Base-by-base conservation (phyloP, 2,329 filamentous ascomycete species). In the Pestalotiopsis sp. region DNA sequence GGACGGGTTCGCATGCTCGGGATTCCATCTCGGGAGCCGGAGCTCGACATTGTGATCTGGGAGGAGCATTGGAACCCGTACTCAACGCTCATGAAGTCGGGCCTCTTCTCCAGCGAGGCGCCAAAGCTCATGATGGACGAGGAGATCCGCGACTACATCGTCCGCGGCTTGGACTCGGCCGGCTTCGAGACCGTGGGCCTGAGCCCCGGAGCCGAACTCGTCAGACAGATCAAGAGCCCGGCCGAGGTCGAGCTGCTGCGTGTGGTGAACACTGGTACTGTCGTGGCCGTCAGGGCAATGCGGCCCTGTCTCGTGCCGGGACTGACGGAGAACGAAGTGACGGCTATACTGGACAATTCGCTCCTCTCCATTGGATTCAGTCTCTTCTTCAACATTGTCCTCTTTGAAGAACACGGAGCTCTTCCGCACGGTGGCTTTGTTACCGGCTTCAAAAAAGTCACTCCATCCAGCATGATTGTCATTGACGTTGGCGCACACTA, bases 21-120 rank as follows among this genome's bases (percentile, higher is more conserved):
- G 1, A 90, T 91, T 79, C 89, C 89, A 0, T 83, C 83, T 0
- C 82, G 83, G 4, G 78, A 83, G 2, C 76, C 82, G 2, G 79
- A 83, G 17, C 80, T 91, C 5, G 81, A 86, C 12, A 86, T 90
- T 52, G 81, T 91, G 14, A 80, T 83, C 0, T 91, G 89, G 83
- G 88, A 91, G 76, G 89, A 91, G 72, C 88, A 90, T 71, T 90
- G 88, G 89, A 83, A 90, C 74, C 89, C 88, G 1, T 91, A 90
- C 75, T 76, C 77, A 0, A 90, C 86, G 0, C 79, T 91, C 20
- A 77, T 82, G 13, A 70, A 82, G 27, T 85, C 83, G 0, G 79
- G 75, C 7, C 76, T 86, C 1, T 84, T 85, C 41, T 69, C 70
- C 1, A 67, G 70, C 4, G 70, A 71, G 11, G 45, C 68, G 2